Base-by-base conservation (phyloP, 345 rosid genomes). In the Corchorus capsularis region DNA sequence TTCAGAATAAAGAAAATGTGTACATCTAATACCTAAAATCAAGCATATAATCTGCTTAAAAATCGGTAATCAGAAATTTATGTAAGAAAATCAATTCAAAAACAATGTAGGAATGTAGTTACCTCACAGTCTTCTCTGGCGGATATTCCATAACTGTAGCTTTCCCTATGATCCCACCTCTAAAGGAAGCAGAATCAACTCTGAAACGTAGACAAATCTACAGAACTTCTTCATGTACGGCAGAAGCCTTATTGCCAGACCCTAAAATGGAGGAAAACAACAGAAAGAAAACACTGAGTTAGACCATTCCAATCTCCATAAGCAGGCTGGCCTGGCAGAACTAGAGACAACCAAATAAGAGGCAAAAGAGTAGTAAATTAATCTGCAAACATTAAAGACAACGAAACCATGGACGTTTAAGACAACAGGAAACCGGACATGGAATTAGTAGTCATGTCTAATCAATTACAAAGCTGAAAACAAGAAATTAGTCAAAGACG, bases 81-180 rank as follows among this genome's bases (percentile, higher is more conserved):
- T 0, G 2, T 65, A 65, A 43, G 39, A 56, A 47, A 72, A 41
- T 20, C 15, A 15, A 59, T 15, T 19, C 6, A 41, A 6, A 15
- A 68, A 41, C 27, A 27, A n/a, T 13, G 17, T 49, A 54, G 49
- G 27, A 22, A 49, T 4, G 20, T 73, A 83, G 83, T 57, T 56
- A 92, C 92, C 93, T 89, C 59, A 89, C 90, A 75, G 83, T 81
- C 90, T 89, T 91, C 85, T 83, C 92, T 1, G 78, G 89, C 41
- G 85, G 80, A 74, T 81, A 82, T 77, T 66, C 84, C 97, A 90
- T 92, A 57, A 67, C 78, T 74, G 67, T 11, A 61, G 52, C 47
- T 68, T 74, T 39, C 53, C 20, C 17, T 19, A n/a, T 32, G 43
- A 41, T 16, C 34, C 47, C 59, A 22, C 22, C 34, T 27, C 54